These are phyloP conservation scores for Brasilioporus rufonigricans DNA, from an alignment of 768 basidiomycete species.

Conservation along the genomic window DNA sequence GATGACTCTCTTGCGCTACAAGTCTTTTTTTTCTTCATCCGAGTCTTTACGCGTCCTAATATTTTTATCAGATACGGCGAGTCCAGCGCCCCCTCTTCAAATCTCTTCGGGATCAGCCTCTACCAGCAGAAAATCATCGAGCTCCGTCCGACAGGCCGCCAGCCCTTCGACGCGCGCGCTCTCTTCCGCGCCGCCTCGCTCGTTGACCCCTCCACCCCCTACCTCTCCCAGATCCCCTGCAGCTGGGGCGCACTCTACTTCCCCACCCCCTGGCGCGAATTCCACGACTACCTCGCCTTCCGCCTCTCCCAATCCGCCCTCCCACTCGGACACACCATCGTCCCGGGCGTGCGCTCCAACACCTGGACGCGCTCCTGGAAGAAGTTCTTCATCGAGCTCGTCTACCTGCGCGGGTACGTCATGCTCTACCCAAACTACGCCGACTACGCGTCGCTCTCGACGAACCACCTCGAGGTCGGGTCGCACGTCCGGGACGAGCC, in stretches of 20 bases:
- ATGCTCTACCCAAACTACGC: constrained; percentile 90
- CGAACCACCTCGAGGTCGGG: constrained; percentile 87
- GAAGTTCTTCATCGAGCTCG: constrained; percentile 84
- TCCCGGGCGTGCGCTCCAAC: constrained; percentile 78
- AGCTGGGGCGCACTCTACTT: constrained; percentile 94
- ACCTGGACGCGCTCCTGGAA: constrained; percentile 85
- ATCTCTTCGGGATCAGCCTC: constrained; percentile 77
- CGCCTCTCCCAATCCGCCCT: constrained; percentile 54
- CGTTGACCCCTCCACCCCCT: constrained; percentile 56
- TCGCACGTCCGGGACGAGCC: constrained; percentile 69
- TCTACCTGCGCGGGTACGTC: constrained; percentile 75
- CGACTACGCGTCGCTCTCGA: constrained; percentile 71
- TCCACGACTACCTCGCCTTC: constrained; percentile 71
- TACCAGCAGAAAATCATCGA: constrained; percentile 87
- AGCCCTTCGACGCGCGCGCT: constrained; percentile 60
- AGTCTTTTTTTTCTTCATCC: constrained; percentile 43
- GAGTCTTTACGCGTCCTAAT: not conserved
- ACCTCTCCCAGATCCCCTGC: constrained; percentile 84
- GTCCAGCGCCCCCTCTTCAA: constrained; percentile 36
- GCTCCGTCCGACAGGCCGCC: constrained; percentile 63
- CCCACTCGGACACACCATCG: constrained; percentile 44
- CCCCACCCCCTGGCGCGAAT: constrained; percentile 85
- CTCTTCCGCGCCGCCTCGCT: constrained; percentile 48
- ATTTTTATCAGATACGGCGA: constrained; percentile 52
- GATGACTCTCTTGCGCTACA: constrained; percentile 73